These are phyloP conservation scores for Suillus plorans DNA, from an alignment of 768 basidiomycete species.

Conservation along the genomic window DNA sequence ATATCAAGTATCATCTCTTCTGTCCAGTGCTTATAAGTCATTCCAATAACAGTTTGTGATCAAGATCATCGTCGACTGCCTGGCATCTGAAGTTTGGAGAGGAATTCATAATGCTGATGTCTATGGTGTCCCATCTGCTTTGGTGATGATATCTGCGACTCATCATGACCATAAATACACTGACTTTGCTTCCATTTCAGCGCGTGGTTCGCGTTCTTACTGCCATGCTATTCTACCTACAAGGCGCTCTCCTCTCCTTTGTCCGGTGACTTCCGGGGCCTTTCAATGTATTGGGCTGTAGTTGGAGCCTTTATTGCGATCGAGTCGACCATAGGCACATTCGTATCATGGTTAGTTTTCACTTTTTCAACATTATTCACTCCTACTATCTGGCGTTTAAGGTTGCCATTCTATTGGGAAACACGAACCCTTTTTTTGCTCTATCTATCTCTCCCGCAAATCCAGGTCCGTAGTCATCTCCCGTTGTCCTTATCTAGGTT, in stretches of 20 bases:
- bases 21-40: background rate
- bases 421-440: constrained; percentile 65
- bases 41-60: background rate
- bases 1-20: background rate
- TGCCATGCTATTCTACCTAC: constrained; percentile 66
- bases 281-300: constrained; percentile 65
- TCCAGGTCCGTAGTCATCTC: constrained; percentile 44
- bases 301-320: constrained; percentile 59
- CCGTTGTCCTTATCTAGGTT: constrained; percentile 5
- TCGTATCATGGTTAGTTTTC: constrained; percentile 59
- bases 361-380: constrained; percentile 8
- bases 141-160: constrained; percentile 34
- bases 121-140: constrained; percentile 48
- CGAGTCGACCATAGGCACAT: constrained; percentile 62
- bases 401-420: constrained; percentile 81
- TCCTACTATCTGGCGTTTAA: constrained; percentile 28
- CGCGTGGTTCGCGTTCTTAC: constrained; percentile 69
- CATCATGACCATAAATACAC: background rate
- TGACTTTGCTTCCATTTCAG: constrained; percentile 30
- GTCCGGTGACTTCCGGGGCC: constrained; percentile 53
- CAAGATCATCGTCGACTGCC: background rate
- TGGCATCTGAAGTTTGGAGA: background rate
- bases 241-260: constrained; percentile 60
- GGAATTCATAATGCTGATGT: constrained; percentile 44
- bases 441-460: constrained; percentile 69